A percentile compares a stretch with the other conserved stretches of the same genome.
Conservation (phyloP, 495 filamentous ascomycete genomes). For the Cudoniella acicularis region DNA sequence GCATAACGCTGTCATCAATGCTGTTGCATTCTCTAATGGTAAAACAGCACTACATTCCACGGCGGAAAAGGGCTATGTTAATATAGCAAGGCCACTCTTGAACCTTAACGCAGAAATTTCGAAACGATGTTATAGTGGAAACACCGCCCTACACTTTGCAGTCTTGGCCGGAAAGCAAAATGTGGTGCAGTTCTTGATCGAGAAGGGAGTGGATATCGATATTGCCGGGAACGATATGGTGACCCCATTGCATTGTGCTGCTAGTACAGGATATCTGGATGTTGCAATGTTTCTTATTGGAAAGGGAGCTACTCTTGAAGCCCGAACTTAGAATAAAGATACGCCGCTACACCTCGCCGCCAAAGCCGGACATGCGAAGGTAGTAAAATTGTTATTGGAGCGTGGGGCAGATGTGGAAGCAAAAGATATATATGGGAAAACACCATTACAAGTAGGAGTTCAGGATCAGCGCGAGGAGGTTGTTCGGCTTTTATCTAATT, state of each 20-base stretch:
- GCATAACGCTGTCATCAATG: background rate
- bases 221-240: background rate
- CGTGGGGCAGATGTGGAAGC: background rate
- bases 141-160: background rate
- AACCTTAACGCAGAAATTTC: background rate
- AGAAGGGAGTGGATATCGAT: slow-evolving; percentile 2
- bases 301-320: background rate
- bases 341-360: background rate
- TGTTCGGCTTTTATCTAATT: background rate
- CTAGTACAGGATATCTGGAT: background rate
- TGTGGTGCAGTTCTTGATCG: slow-evolving; percentile 12
- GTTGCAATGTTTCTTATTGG: background rate
- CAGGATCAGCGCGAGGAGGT: background rate
- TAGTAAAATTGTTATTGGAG: background rate
- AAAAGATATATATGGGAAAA: background rate
- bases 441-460: background rate
- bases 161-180: background rate
- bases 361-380: background rate
- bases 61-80: background rate
- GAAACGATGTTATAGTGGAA: background rate
- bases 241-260: slow-evolving; percentile 1
- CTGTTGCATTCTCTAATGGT: background rate
- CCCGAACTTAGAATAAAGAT: background rate
- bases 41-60: background rate
- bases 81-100: background rate